Evolutionary conservation across 2,329 filamentous ascomycete genomes (phyloP).

Genomic region (Fusarium nisikadoi): DNA sequence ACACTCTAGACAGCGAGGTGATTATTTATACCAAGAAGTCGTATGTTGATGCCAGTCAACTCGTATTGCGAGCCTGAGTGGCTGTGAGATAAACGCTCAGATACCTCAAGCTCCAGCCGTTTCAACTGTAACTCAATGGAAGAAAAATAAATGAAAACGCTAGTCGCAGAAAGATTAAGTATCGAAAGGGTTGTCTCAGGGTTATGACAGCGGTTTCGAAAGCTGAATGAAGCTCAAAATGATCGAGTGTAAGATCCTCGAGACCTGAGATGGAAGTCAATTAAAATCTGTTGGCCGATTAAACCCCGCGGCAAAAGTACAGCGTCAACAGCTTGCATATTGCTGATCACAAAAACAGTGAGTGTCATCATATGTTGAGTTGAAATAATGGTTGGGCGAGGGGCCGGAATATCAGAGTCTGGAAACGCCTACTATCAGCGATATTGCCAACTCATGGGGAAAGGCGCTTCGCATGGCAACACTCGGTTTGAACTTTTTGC

Average conservation of each 20-base stretch:
- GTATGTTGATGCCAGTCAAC: background rate
- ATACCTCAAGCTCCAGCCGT: background rate
- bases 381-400: background rate
- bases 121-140: background rate
- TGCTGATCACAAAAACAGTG: background rate
- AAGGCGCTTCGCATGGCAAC: slow-evolving; percentile 13
- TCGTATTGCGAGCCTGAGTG: background rate
- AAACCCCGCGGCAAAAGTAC: background rate
- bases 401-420: background rate
- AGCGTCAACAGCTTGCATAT: background rate
- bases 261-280: background rate
- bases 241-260: background rate
- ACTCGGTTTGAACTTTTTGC: slow-evolving; percentile 1
- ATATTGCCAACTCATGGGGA: background rate
- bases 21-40: background rate
- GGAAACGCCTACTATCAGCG: background rate
- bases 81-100: background rate
- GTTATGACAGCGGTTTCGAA: background rate
- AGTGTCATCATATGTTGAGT: background rate
- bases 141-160: background rate
- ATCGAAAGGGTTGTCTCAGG: background rate
- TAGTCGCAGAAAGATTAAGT: background rate
- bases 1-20: background rate
- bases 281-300: background rate
- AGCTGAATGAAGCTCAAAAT: background rate